Conservation (phyloP, 352 stramenopile genomes). For the Globisporangium radiosum region DNA sequence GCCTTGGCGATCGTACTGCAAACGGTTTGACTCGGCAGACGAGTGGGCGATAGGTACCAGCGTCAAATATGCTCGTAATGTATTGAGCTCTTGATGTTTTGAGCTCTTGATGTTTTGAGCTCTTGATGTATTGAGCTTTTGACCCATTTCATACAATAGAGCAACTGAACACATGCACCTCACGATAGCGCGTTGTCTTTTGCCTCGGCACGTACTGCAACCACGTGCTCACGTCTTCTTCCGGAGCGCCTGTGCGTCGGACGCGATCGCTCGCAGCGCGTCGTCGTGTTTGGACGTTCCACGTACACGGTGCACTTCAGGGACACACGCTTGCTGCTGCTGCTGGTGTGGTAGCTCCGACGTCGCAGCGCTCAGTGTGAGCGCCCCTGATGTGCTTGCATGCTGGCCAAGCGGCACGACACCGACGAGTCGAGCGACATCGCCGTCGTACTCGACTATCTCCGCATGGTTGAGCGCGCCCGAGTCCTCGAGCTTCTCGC, state of each 20-base stretch:
- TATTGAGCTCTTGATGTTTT: too few relatives aligned
- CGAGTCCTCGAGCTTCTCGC: slow-evolving; percentile 40
- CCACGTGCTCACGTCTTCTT: neutral
- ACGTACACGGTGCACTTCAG: neutral
- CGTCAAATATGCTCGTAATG: neutral
- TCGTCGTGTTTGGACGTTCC: neutral
- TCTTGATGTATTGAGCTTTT: too few relatives aligned
- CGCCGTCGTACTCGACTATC: slow-evolving; percentile 52
- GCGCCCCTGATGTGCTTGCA: neutral
- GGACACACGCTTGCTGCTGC: neutral
- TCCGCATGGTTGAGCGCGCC: slow-evolving; percentile 54
- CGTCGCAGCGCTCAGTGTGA: neutral
- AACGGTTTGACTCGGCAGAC: too few relatives aligned
- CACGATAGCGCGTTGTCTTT: neutral
- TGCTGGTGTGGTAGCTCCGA: neutral
- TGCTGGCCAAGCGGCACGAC: slow-evolving; percentile 26
- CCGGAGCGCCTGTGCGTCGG: slow-evolving; percentile 9
- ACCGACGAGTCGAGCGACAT: slow-evolving; percentile 37
- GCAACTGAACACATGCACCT: too few relatives aligned
- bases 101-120: too few relatives aligned
- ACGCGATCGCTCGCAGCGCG: neutral
- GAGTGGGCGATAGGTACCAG: neutral
- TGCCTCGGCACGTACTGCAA: neutral
- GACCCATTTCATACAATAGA: too few relatives aligned
- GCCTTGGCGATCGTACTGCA: neutral